phyloP scores from a whole-genome alignment of 768 basidiomycete genomes.

The Dendrothele bispora region DNA sequence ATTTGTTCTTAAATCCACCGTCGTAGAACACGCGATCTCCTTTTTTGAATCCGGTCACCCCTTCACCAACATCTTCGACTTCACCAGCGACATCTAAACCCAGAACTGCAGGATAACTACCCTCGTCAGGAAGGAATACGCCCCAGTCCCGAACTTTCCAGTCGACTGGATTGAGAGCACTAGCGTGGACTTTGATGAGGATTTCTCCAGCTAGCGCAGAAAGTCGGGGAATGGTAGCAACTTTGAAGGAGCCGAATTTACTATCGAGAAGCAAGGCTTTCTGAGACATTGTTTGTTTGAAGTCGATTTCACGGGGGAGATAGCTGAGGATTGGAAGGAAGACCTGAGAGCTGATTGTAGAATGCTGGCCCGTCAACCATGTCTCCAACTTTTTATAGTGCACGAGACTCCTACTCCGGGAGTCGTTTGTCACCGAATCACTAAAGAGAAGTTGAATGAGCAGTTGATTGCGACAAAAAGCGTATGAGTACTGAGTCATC shows the following conservation, averaged over 20 bases:
- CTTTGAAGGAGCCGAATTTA: background rate
- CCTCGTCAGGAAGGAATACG: slow-evolving; percentile 31
- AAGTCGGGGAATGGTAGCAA: background rate
- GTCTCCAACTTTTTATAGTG: too few relatives aligned
- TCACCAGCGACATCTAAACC: slow-evolving; percentile 54
- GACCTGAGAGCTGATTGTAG: too few relatives aligned
- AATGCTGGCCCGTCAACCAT: too few relatives aligned
- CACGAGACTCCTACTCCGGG: too few relatives aligned
- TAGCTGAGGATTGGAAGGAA: too few relatives aligned
- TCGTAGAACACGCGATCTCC: slow-evolving; percentile 55
- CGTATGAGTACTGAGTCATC: too few relatives aligned
- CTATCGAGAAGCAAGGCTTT: slow-evolving; percentile 6
- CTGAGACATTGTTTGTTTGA: too few relatives aligned
- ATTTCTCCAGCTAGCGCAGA: slow-evolving; percentile 1
- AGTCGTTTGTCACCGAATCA: too few relatives aligned
- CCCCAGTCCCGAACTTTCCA: slow-evolving; percentile 37
- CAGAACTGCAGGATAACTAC: slow-evolving; percentile 44
- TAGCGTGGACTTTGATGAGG: slow-evolving; percentile 1
- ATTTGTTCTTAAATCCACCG: slow-evolving; percentile 35
- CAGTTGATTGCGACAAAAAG: too few relatives aligned
- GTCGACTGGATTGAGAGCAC: slow-evolving; percentile 5
- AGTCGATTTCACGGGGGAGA: too few relatives aligned
- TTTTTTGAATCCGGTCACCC: slow-evolving; percentile 45
- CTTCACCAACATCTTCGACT: slow-evolving; percentile 50
- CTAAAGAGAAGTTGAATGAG: too few relatives aligned